Conservation (phyloP, 2,329 filamentous ascomycete genomes). For the Ophioceras dolichostomum region DNA sequence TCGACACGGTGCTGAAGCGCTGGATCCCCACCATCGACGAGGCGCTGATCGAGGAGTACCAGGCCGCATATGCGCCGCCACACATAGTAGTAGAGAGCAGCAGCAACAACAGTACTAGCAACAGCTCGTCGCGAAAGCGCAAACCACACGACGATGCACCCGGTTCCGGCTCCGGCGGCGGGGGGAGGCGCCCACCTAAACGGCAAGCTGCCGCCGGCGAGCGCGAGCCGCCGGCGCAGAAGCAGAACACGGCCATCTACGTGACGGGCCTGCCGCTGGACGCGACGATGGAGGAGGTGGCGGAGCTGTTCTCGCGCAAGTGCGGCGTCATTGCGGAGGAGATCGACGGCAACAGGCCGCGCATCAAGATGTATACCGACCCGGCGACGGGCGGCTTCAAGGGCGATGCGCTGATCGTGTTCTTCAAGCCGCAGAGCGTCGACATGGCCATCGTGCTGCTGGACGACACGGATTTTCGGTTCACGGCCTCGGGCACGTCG, state of each 20-base stretch:
- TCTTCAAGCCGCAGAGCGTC: constrained; percentile 92
- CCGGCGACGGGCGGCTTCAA: constrained; percentile 68
- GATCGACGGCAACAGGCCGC: constrained; percentile 74
- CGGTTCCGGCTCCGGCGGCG: constrained; percentile 19
- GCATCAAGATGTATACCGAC: constrained; percentile 88
- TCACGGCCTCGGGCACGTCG: constrained; percentile 36
- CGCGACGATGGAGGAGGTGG: constrained; percentile 67
- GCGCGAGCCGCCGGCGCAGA: constrained; percentile 31
- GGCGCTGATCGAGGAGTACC: constrained; percentile 15
- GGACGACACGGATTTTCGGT: constrained; percentile 72
- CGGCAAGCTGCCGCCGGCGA: constrained; percentile 4
- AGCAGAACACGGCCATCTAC: constrained; percentile 82
- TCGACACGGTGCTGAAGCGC: constrained; percentile 54
- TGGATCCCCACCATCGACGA: constrained; percentile 52
- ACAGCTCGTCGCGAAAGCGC: constrained; percentile 5
- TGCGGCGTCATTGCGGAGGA: constrained; percentile 90
- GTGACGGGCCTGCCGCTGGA: constrained; percentile 79
- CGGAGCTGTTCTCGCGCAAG: constrained; percentile 69
- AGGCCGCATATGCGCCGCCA: constrained; percentile 12
- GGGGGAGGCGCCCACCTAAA: constrained; percentile 27
- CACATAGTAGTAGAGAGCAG: constrained; percentile 3
- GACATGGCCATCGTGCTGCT: constrained; percentile 69
- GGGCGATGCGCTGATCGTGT: constrained; percentile 84
- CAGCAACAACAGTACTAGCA: constrained; percentile 4
- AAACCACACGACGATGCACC: constrained; percentile 15